Evolutionary conservation across 768 basidiomycete species (phyloP).

Genomic region (Strobilomyces dryophilus): DNA sequence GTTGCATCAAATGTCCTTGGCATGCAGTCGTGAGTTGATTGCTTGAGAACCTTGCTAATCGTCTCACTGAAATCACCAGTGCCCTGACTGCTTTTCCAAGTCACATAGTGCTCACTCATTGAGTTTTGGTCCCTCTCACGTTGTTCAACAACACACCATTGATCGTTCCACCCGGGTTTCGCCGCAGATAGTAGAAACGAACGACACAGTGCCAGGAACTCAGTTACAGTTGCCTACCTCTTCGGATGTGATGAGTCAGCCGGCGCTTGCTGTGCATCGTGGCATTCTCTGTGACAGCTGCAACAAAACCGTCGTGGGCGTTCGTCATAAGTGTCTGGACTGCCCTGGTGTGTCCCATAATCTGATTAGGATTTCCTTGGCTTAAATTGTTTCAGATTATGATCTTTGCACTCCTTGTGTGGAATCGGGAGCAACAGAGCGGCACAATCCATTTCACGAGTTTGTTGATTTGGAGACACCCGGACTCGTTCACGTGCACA

Average conservation of each 20-base stretch:
- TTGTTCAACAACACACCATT: constrained; percentile 20
- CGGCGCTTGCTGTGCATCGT: constrained; percentile 38
- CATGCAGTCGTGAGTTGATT: constrained; percentile 25
- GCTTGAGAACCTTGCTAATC: not conserved
- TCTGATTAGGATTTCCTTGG: not conserved
- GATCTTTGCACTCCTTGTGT: constrained; percentile 67
- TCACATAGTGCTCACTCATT: constrained; percentile 25
- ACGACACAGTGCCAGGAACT: not conserved
- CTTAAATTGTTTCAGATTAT: constrained; percentile 46
- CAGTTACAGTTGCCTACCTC: not conserved
- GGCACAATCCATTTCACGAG: constrained; percentile 60
- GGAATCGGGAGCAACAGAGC: constrained; percentile 41
- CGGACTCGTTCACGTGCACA: constrained; percentile 62
- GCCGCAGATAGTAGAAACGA: not conserved
- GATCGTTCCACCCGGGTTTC: not conserved
- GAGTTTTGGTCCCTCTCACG: constrained; percentile 31
- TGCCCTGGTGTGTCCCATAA: constrained; percentile 50
- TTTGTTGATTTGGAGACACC: constrained; percentile 69
- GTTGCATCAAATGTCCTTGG: constrained; percentile 31
- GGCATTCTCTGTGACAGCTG: constrained; percentile 70
- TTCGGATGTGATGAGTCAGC: not conserved
- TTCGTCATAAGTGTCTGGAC: constrained; percentile 78
- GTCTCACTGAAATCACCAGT: constrained; percentile 18
- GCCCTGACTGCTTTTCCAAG: constrained; percentile 26
- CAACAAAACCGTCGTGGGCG: constrained; percentile 50